Base-by-base conservation (phyloP, 1,284 basidiomycete genomes). In the Ganoderma meredithae region DNA sequence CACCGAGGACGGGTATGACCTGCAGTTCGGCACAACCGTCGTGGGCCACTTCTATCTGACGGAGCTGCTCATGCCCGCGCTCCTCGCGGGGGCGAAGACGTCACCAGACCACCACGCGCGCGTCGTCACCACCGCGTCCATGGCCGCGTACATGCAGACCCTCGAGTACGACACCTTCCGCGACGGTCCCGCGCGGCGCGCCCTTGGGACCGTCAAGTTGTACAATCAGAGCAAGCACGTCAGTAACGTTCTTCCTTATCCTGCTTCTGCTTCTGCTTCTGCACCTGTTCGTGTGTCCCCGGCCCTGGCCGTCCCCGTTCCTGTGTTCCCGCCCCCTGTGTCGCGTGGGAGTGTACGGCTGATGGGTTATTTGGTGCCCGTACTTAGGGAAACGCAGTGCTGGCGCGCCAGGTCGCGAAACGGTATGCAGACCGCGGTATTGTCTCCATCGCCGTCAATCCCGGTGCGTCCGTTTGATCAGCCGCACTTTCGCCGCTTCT, bases 11-110 rank as follows among this genome's bases (percentile, higher is more conserved):
- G 84, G 84, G 0, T 85, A 83, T 69, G 83, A 87, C 41, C 76
- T 86, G 15, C 85, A 86, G 73, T 87, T 84, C 65, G 86, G 85
- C 3, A 85, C 83, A 3, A 87, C 86, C 68, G 79, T 79, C 22
- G 74, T 86, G 36, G 79, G 78, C 1, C 81, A 81, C 75, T 83
- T 81, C 67, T 81, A 79, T 55, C 79, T 86, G 64, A 82, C 84
- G 25, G 71, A 76, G 43, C 75, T 80, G 5, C 81, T 87, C 44
- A 72, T 86, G 4, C 84, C 52, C 52, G 55, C 55, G 9, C 33
- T 39, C n/a, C 10, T 58, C 33, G 55, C 55, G 0, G 55, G 15
- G 27, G 33, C 17, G 8, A n/a, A 73, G 64, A 74, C 74, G 0
- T 76, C 78, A 0, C 74, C 78, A 3, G 76, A 75, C 33, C 72